A percentile compares a stretch with the other conserved stretches of the same genome.
phyloP scores from a whole-genome alignment of 1,284 basidiomycete genomes.

The Omphalotus olearius region DNA sequence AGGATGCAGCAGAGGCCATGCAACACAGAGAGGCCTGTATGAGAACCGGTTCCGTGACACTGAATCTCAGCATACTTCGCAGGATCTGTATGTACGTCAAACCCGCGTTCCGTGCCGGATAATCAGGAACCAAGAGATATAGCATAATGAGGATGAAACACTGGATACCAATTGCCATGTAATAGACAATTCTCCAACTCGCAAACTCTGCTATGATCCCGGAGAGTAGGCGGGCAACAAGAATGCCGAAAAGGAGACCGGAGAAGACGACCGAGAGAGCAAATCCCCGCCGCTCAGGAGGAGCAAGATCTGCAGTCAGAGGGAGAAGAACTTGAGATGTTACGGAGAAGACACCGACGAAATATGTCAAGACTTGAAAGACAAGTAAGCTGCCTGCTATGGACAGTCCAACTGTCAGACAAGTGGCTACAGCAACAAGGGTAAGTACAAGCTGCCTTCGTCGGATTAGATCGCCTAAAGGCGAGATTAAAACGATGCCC shows the following conservation, averaged over 20 bases:
- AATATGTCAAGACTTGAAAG: slow-evolving; percentile 54
- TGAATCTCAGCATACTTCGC: slow-evolving; percentile 64
- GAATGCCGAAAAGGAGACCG: slow-evolving; percentile 66
- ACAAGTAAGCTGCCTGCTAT: slow-evolving; percentile 42
- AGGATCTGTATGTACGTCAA: slow-evolving; percentile 60
- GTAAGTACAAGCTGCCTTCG: slow-evolving; percentile 50
- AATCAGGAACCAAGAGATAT: slow-evolving; percentile 64
- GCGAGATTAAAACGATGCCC: slow-evolving; percentile 59
- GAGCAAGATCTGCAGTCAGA: slow-evolving; percentile 63
- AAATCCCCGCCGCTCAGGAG: slow-evolving; percentile 54
- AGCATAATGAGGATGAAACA: slow-evolving; percentile 43
- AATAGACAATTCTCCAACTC: slow-evolving; percentile 64
- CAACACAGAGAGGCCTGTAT: slow-evolving; percentile 60
- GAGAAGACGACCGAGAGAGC: slow-evolving; percentile 65
- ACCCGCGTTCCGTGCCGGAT: slow-evolving; percentile 54
- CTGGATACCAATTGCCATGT: slow-evolving; percentile 59
- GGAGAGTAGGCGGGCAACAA: slow-evolving; percentile 64
- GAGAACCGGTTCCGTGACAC: slow-evolving; percentile 64
- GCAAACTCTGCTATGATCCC: slow-evolving; percentile 62
- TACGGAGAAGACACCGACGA: slow-evolving; percentile 53
- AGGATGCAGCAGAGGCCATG: slow-evolving; percentile 52
- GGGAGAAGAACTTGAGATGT: slow-evolving; percentile 60
- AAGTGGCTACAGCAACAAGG: slow-evolving; percentile 40
- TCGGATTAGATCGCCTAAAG: slow-evolving; percentile 64
- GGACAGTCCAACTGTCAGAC: slow-evolving; percentile 54